Conservation (phyloP, 2,329 filamentous ascomycete genomes). For the Penicillium sclerotigenum region DNA sequence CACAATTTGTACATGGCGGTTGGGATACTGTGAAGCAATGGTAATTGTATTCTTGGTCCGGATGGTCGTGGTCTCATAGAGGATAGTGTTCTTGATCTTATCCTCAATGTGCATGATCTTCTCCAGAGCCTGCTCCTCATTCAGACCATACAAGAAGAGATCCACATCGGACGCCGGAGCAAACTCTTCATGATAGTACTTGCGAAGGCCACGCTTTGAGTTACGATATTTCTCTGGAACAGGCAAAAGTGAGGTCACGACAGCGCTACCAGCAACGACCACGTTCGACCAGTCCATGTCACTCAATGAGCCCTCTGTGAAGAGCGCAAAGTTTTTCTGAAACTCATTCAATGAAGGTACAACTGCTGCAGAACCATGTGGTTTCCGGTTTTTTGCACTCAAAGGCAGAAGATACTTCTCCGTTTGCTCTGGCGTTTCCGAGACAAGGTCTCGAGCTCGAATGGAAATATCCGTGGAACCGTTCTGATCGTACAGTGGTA, state of each 20-base stretch:
- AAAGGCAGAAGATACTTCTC: slow-evolving; percentile 38
- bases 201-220: slow-evolving; percentile 60
- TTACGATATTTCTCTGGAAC: slow-evolving; percentile 60
- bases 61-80: slow-evolving; percentile 79
- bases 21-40: slow-evolving; percentile 79
- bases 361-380: slow-evolving; percentile 63
- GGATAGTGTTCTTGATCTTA: slow-evolving; percentile 69
- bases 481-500: slow-evolving; percentile 33
- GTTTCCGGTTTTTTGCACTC: slow-evolving; percentile 54
- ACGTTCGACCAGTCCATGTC: slow-evolving; percentile 82
- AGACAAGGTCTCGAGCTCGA: slow-evolving; percentile 33
- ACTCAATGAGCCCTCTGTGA: slow-evolving; percentile 72
- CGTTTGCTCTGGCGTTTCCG: slow-evolving; percentile 29
- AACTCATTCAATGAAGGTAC: slow-evolving; percentile 68
- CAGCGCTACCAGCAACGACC: slow-evolving; percentile 75
- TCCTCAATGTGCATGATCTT: slow-evolving; percentile 82
- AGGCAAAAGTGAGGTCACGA: slow-evolving; percentile 73
- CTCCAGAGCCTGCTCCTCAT: slow-evolving; percentile 71
- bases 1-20: slow-evolving; percentile 80
- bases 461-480: slow-evolving; percentile 27
- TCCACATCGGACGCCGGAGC: slow-evolving; percentile 84
- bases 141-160: slow-evolving; percentile 77
- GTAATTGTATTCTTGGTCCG: slow-evolving; percentile 85
- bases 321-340: slow-evolving; percentile 73
- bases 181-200: slow-evolving; percentile 79